Conservation (phyloP, 352 stramenopile genomes). For the Pythium plurisporium region DNA sequence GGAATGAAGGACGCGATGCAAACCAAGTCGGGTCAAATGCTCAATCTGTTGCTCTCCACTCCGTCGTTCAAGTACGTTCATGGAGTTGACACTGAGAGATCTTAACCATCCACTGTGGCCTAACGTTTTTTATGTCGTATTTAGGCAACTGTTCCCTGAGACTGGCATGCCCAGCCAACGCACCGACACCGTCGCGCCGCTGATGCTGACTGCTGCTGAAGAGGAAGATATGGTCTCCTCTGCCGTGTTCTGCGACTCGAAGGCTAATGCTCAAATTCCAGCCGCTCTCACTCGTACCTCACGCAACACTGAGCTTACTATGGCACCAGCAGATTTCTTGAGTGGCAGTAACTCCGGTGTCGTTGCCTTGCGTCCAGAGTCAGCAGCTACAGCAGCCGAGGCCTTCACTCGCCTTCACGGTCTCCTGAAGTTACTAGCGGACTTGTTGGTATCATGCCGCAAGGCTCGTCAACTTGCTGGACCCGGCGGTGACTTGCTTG, state of each 20-base stretch:
- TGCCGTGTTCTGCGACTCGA: conserved; percentile 60
- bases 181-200: conserved; percentile 30
- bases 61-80: conserved; percentile 72
- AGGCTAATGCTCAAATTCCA: conserved; percentile 50
- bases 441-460: conserved; percentile 79
- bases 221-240: conserved; percentile 64
- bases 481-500: conserved; percentile 73
- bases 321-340: conserved; percentile 61
- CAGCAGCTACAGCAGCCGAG: conserved; percentile 52
- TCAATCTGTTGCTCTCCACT: conserved; percentile 74
- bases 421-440: conserved; percentile 74
- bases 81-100: background rate
- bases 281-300: conserved; percentile 52
- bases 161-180: conserved; percentile 33
- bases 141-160: conserved; percentile 53
- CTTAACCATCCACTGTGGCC: background rate
- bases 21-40: conserved; percentile 81
- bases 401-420: conserved; percentile 74
- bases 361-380: conserved; percentile 60
- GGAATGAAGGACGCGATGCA: conserved; percentile 85
- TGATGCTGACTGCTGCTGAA: conserved; percentile 69
- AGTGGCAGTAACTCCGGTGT: conserved; percentile 72
- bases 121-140: background rate
- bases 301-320: conserved; percentile 41
- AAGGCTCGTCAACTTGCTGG: conserved; percentile 78